Base-by-base conservation (phyloP, 2,329 filamentous ascomycete genomes). In the Colletotrichum viniferum region DNA sequence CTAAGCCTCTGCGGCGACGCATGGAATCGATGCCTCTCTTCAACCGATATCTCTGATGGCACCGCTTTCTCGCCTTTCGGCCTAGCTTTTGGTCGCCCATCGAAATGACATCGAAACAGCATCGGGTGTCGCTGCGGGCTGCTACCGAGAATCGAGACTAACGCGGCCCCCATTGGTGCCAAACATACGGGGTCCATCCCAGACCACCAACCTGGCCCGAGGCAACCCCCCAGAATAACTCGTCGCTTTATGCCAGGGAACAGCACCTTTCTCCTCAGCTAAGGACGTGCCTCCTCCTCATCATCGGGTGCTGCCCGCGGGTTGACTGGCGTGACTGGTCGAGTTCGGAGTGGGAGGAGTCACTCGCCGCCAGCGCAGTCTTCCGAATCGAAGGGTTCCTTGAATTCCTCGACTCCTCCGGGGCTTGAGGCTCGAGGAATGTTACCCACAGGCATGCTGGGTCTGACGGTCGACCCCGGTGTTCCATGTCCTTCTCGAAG, bases 401-500 rank as follows among this genome's bases (percentile, higher is more conserved):
- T 61, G 30, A 43, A 30, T 52, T 26, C 63, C 43, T 52, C 43
- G 43, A 52, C 43, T 21, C 2, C 43, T 52, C n/a, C 43, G 43
- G 43, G 43, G 12, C 43, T 52, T 52, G 43, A 52, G 43, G 43
- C 43, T 60, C 63, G 24, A 62, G 56, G 69, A 60, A 64, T 76
- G 64, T 36, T 73, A 55, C 63, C 64, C 56, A 66, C 38, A n/a
- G 48, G 34, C 65, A 43, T 18, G 36, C 34, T 48, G 30, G 55
- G 63, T 30, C 24, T 28, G 70, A 52, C 12, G 43, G 43, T 52
- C 43, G 43, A 55, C 52, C 62, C 68, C 60, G 60, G 28, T 61
- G 32, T 76, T 76, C 73, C 48, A 73, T 30, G 21, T 30, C 64
- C 63, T 73, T 76, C 73, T 73, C 63, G 73, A 76, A 76, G 73